Base-by-base conservation (phyloP, 2,329 filamentous ascomycete species). In the Aureobasidium melanogenum region DNA sequence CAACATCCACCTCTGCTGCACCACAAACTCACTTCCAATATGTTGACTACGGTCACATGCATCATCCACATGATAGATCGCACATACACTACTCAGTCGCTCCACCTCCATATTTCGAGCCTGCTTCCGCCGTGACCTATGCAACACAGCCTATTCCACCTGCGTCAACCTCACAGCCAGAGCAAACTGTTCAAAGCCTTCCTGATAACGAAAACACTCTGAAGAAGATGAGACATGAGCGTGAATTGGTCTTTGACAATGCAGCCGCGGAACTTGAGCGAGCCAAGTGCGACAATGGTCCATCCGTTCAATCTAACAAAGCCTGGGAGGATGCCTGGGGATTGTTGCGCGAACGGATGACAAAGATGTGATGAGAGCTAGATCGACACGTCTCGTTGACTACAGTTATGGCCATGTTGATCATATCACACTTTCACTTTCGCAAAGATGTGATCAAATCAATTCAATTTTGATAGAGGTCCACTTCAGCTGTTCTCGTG, bases 251-350 rank as follows among this genome's bases (percentile, higher is more conserved):
- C 19, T 58, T 58, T 22, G 12, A 38, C 5, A 58, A 19, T 3
- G 54, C 54, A 19, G 54, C 39, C 17, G 12, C 26, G 12, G 54
- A 58, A 2, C 41, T 46, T 14, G 30, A 28, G 4, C 39, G 28
- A 47, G 22, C 15, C 5, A 58, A n/a, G 15, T 14, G 19, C 12
- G 24, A 38, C 5, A 28, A 6, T 17, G 32, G 32, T 24, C 15
- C 19, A n/a, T 39, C 56, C n/a, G 15, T 15, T 10, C 8, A 15
- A 15, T n/a, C 28, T 10, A 47, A 47, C 30, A 58, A 36, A 24
- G 36, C 43, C 22, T 59, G 56, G 43, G 56, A 50, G 24, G 26
- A 50, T 38, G 56, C 56, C 5, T 59, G 44, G 54, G 34, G 41
- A 36, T 10, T 22, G 10, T 14, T 59, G 43, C 44, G 34, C 9